Percentiles rank a stretch among this genome's conserved stretches.
Evolutionary conservation across 352 stramenopile species (phyloP).

Genomic region (Elongisporangium anandrum): DNA sequence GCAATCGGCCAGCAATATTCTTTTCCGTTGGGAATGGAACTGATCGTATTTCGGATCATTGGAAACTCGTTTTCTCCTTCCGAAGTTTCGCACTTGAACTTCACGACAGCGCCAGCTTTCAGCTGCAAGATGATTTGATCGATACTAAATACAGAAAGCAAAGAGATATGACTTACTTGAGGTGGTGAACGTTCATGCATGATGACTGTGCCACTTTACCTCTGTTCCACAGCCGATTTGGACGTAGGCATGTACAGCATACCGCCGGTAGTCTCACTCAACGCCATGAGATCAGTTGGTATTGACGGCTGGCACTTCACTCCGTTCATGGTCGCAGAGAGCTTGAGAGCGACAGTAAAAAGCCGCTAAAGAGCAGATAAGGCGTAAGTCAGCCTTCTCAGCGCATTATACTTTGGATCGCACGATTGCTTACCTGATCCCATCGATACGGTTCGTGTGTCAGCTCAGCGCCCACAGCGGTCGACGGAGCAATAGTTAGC

Average conservation of each 20-base stretch:
- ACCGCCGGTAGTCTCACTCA: slow-evolving; percentile 81
- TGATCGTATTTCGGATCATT: slow-evolving; percentile 60
- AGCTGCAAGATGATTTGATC: slow-evolving; percentile 83
- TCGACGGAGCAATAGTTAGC: slow-evolving; percentile 68
- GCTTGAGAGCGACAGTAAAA: slow-evolving; percentile 79
- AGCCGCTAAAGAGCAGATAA: slow-evolving; percentile 27
- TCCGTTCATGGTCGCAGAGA: slow-evolving; percentile 54
- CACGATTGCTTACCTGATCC: slow-evolving; percentile 43
- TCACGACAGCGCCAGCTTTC: slow-evolving; percentile 77
- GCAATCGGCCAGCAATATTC: slow-evolving; percentile 83
- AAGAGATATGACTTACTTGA: too few relatives aligned
- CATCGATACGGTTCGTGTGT: slow-evolving; percentile 82
- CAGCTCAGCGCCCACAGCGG: slow-evolving; percentile 64
- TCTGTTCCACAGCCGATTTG: slow-evolving; percentile 72
- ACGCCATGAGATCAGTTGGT: slow-evolving; percentile 75
- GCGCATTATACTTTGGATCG: background rate
- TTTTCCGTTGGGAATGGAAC: slow-evolving; percentile 61
- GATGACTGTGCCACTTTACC: slow-evolving; percentile 9
- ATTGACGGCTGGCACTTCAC: slow-evolving; percentile 40
- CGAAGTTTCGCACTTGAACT: slow-evolving; percentile 63
- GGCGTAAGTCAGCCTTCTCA: background rate
- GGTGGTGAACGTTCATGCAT: background rate
- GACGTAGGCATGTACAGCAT: slow-evolving; percentile 83
- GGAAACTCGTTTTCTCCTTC: slow-evolving; percentile 49
- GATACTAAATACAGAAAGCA: slow-evolving; percentile 33